These are phyloP conservation scores for Dentipellis fragilis DNA, from an alignment of 768 basidiomycete species.

Conservation along the genomic window DNA sequence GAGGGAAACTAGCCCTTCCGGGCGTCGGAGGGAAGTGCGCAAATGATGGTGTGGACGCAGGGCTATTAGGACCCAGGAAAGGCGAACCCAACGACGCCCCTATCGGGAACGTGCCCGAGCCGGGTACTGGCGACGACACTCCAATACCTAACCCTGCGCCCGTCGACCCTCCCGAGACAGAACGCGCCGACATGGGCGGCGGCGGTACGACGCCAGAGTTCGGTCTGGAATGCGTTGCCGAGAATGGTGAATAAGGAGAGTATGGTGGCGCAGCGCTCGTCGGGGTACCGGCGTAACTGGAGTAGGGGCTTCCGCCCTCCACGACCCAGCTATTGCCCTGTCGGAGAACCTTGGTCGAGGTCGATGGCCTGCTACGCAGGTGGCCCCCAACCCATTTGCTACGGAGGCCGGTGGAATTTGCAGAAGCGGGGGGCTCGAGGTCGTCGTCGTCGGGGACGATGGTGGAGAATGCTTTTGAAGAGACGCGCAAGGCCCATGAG, in stretches of 20 bases:
- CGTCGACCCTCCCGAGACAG: slow-evolving; percentile 1
- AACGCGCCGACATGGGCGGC: slow-evolving; percentile 2
- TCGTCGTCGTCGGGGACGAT: slow-evolving; percentile 50
- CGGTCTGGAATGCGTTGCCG: not conserved
- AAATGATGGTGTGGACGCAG: slow-evolving; percentile 15
- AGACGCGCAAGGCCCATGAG: slow-evolving; percentile 36
- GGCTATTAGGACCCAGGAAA: not conserved
- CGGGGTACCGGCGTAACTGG: slow-evolving; percentile 26
- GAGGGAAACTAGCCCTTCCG: slow-evolving; percentile 14
- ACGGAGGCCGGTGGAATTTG: slow-evolving; percentile 43
- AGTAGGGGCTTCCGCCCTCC: slow-evolving; percentile 38
- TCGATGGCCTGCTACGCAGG: slow-evolving; percentile 44
- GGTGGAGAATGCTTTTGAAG: slow-evolving; percentile 42
- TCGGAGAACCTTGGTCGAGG: slow-evolving; percentile 33
- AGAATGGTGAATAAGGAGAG: slow-evolving; percentile 25
- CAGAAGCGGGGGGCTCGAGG: slow-evolving; percentile 47
- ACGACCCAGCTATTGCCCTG: slow-evolving; percentile 54
- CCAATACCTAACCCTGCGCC: slow-evolving; percentile 7
- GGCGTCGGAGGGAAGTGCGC: slow-evolving; percentile 28
- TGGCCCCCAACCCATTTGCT: slow-evolving; percentile 62
- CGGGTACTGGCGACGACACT: not conserved
- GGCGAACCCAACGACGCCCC: slow-evolving; percentile 20
- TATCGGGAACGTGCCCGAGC: slow-evolving; percentile 13
- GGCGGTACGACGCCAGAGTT: not conserved
- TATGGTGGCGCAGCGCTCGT: slow-evolving; percentile 20